Conservation (phyloP, 352 stramenopile genomes). For the Thalassiosira pacifica region DNA sequence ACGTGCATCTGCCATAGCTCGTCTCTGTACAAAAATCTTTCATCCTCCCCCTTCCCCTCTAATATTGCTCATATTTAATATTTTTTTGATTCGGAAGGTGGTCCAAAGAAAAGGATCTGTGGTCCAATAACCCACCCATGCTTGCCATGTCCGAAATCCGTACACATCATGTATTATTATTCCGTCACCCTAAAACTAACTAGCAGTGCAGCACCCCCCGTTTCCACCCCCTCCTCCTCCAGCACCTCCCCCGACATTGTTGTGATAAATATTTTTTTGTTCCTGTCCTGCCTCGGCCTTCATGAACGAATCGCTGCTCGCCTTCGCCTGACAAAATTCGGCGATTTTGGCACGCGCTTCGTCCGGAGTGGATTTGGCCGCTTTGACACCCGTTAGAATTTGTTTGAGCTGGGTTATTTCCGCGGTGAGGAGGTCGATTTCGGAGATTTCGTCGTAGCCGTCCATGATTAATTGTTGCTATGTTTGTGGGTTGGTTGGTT, state of each 20-base stretch:
- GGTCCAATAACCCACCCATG: too few species aligned
- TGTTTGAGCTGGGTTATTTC: conserved; percentile 53
- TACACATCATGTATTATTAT: background rate
- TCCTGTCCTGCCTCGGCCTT: conserved; percentile 28
- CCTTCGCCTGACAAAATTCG: conserved; percentile 18
- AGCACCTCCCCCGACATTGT: conserved; percentile 16
- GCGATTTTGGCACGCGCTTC: conserved; percentile 29
- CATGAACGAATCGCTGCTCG: conserved; percentile 44
- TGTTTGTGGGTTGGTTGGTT: too few species aligned
- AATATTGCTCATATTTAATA: too few species aligned
- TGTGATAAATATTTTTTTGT: conserved; percentile 53
- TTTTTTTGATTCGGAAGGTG: too few species aligned
- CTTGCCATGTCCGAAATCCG: too few species aligned
- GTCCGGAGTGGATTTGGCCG: conserved; percentile 32
- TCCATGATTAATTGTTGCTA: too few species aligned
- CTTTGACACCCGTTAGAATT: conserved; percentile 40
- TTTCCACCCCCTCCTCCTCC: conserved; percentile 19
- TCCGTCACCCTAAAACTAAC: background rate
- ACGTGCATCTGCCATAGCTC: too few species aligned
- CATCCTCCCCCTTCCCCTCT: too few species aligned
- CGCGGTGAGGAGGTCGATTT: conserved; percentile 48
- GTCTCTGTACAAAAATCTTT: too few species aligned
- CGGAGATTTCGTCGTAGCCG: conserved; percentile 36
- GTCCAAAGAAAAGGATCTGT: too few species aligned
- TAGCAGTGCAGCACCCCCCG: background rate